Percentiles rank a stretch among this genome's conserved stretches.
phyloP scores from a whole-genome alignment of 164 flowering plant species.

The Stephania japonica region DNA sequence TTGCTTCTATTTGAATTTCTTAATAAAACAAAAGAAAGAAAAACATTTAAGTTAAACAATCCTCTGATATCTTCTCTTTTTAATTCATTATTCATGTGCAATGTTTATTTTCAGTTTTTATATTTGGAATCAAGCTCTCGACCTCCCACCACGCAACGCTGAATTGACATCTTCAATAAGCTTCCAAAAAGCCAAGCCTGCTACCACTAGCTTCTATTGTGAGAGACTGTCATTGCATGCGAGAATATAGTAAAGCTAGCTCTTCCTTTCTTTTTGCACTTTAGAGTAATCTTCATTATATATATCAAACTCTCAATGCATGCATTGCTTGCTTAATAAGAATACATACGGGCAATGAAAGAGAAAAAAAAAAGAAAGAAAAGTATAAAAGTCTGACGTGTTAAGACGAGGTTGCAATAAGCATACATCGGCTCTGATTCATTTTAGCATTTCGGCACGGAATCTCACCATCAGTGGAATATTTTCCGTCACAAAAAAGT shows the following conservation, averaged over 20 bases:
- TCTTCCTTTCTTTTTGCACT: conserved; percentile 6
- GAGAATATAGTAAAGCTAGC: background rate
- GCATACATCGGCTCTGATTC: background rate
- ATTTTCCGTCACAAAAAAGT: background rate
- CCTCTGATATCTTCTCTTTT: background rate
- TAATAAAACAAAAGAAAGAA: background rate
- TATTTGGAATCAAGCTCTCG: background rate
- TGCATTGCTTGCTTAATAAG: conserved; percentile 4
- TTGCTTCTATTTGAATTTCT: background rate
- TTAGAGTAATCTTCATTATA: background rate
- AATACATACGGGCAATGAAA: background rate
- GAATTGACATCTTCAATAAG: background rate
- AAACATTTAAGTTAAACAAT: background rate
- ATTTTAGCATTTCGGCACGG: background rate
- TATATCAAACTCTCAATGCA: conserved; percentile 1
- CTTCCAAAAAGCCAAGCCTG: background rate
- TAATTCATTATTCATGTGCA: background rate
- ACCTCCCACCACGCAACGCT: background rate
- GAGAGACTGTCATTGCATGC: too few species aligned
- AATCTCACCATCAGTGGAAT: background rate
- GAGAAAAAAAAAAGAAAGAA: background rate
- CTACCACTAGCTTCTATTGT: background rate
- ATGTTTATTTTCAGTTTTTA: background rate
- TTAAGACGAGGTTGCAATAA: background rate
- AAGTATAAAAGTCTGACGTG: background rate